Conservation (phyloP, 169 alveolate genomes). For the Plasmodium cynomolgi region DNA sequence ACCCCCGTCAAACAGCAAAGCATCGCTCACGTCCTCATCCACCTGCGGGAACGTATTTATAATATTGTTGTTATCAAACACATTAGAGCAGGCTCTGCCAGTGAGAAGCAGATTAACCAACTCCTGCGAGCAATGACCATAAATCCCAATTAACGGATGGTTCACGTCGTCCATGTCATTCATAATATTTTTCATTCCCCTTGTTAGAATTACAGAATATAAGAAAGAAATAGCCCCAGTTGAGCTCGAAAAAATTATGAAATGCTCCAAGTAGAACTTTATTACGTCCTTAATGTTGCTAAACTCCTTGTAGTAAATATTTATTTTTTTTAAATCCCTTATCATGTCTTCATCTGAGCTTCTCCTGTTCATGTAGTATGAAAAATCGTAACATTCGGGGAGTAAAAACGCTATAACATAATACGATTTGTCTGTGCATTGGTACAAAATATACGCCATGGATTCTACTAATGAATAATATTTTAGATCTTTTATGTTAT, state of each 20-base stretch:
- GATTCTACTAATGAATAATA: slow-evolving; percentile 70
- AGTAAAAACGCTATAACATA: slow-evolving; percentile 46
- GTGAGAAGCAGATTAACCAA: slow-evolving; percentile 83
- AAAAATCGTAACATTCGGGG: slow-evolving; percentile 66
- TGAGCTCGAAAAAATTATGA: slow-evolving; percentile 77
- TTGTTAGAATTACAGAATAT: slow-evolving; percentile 82
- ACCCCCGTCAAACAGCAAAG: slow-evolving; percentile 11
- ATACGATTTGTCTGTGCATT: slow-evolving; percentile 65
- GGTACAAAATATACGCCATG: slow-evolving; percentile 66
- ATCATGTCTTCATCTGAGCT: slow-evolving; percentile 13
- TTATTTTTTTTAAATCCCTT: slow-evolving; percentile 67
- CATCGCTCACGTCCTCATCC: slow-evolving; percentile 18
- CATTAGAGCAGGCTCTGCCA: slow-evolving; percentile 88
- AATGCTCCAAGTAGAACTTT: slow-evolving; percentile 77
- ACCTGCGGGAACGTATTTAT: slow-evolving; percentile 64
- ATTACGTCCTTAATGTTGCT: slow-evolving; percentile 82
- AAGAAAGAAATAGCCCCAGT: slow-evolving; percentile 84
- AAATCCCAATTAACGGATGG: slow-evolving; percentile 83
- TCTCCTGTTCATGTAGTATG: slow-evolving; percentile 27
- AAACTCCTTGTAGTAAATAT: slow-evolving; percentile 77
- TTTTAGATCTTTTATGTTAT: slow-evolving; percentile 54
- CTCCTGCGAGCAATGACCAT: slow-evolving; percentile 88
- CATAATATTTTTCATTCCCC: slow-evolving; percentile 79
- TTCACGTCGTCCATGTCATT: slow-evolving; percentile 85
- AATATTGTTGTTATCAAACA: slow-evolving; percentile 83